phyloP scores from a whole-genome alignment of 805 yeast genomes.

The Starmerella vaccinii region DNA sequence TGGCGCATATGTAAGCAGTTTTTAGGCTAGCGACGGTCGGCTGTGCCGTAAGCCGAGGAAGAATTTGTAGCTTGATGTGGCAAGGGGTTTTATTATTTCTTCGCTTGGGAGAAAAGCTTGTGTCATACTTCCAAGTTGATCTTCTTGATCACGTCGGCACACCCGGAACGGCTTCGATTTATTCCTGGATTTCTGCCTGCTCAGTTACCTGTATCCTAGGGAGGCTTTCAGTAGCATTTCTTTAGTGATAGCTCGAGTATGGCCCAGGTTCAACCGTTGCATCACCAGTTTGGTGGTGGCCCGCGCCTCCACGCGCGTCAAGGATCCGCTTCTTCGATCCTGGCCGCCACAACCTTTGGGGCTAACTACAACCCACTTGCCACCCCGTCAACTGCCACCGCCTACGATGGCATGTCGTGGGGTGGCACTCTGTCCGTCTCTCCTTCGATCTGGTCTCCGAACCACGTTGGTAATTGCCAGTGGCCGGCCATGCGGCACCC shows the following conservation, averaged over 20 bases:
- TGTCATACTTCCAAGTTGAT: background rate
- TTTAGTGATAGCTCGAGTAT: conserved; percentile 15
- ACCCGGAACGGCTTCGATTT: conserved; percentile 1
- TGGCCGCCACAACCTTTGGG: conserved; percentile 15
- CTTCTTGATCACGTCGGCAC: background rate
- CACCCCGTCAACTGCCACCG: conserved; percentile 10
- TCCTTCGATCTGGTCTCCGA: conserved; percentile 22
- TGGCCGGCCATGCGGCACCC: conserved; percentile 5
- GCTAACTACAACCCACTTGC: conserved; percentile 9
- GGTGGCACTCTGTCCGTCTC: conserved; percentile 10
- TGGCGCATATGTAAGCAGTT: background rate
- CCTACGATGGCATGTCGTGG: conserved; percentile 13
- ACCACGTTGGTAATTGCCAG: conserved; percentile 11
- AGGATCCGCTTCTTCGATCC: conserved; percentile 12
- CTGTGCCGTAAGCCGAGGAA: background rate
- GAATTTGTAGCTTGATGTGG: background rate
- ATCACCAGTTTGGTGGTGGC: background rate
- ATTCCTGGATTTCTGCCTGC: conserved; percentile 5
- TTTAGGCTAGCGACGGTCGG: background rate
- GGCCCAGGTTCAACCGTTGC: conserved; percentile 11
- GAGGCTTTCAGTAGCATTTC: conserved; percentile 24
- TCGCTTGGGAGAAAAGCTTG: conserved; percentile 1
- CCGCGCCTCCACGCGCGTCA: conserved; percentile 11
- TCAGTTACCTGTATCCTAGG: conserved; percentile 8
- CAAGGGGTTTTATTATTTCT: conserved; percentile 3